Evolutionary conservation across 768 basidiomycete species (phyloP), one percentile per base, ranked within the genome.

Genomic region (Artomyces pyxidatus): DNA sequence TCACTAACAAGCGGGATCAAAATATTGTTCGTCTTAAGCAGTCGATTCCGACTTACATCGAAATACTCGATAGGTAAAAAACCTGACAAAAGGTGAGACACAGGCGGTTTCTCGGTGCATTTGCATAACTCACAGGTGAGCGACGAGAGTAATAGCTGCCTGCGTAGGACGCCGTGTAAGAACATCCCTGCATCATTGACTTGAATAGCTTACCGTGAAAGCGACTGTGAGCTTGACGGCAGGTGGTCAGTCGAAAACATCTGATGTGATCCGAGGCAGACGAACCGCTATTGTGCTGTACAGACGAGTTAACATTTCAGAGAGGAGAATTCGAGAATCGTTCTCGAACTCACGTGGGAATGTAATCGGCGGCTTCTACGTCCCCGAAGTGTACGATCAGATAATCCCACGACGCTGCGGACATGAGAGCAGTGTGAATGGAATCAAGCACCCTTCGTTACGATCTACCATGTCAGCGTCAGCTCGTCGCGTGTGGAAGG

Each of bases 191-290:
- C n/a, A n/a, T n/a, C n/a, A n/a, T n/a, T n/a, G n/a, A n/a, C n/a
- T n/a, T n/a, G n/a, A n/a, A n/a, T n/a, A n/a, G n/a, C 28, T 29
- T 37, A 51, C 50, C 45, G 50, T 51, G 16, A 46, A 26, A 16
- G 50, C 50, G 16, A 51, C 45, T 6, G 50, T 47, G n/a, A 51
- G 45, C 50, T 51, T 17, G n/a, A n/a, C n/a, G n/a, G n/a, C n/a
- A n/a, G n/a, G n/a, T n/a, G n/a, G n/a, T n/a, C n/a, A n/a, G n/a
- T n/a, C n/a, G n/a, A n/a, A n/a, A n/a, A n/a, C n/a, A n/a, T n/a
- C n/a, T n/a, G n/a, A n/a, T n/a, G n/a, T n/a, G n/a, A n/a, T n/a
- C n/a, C n/a, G n/a, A n/a, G n/a, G n/a, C n/a, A n/a, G n/a, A n/a
- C n/a, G n/a, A n/a, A n/a, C n/a, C n/a, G n/a, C n/a, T n/a, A n/a